A percentile compares a stretch with the other conserved stretches of the same genome.
Conservation (phyloP, 139 green algal species). For the Pedinophyceae sp. region DNA sequence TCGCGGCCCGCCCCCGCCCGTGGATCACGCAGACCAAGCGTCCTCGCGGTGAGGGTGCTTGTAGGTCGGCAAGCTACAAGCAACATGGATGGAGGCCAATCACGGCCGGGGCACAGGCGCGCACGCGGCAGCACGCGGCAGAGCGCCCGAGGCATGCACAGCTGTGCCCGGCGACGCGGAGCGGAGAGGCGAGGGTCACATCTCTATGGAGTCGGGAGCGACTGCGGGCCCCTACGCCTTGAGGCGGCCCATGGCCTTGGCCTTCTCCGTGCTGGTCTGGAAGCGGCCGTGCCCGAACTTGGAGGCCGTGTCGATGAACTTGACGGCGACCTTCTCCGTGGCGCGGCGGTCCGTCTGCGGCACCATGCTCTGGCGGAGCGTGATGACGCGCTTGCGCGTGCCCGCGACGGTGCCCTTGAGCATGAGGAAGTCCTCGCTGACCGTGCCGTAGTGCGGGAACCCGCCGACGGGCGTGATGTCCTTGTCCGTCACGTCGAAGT, state of each 20-base stretch:
- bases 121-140: too few species aligned
- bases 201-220: too few species aligned
- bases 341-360: conserved; percentile 76
- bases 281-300: conserved; percentile 99
- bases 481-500: conserved; percentile 93
- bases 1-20: too few species aligned
- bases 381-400: conserved; percentile 91
- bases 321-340: conserved; percentile 86
- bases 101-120: too few species aligned
- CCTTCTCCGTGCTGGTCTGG: conserved; percentile 96
- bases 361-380: conserved; percentile 80
- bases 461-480: conserved; percentile 98
- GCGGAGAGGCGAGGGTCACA: too few species aligned
- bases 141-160: too few species aligned
- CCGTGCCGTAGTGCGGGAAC: conserved; percentile 94
- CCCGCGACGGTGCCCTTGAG: conserved; percentile 86
- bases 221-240: too few species aligned
- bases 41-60: too few species aligned
- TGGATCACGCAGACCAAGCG: too few species aligned
- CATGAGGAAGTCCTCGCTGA: conserved; percentile 97
- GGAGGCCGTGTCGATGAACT: conserved; percentile 96
- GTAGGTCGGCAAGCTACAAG: too few species aligned
- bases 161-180: too few species aligned
- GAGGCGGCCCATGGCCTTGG: conserved; percentile 39
- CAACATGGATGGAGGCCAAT: too few species aligned